Evolutionary conservation across 139 green algal genomes (phyloP), one percentile per base, ranked within the genome.

Genomic region (Ettlia oleoabundans): DNA sequence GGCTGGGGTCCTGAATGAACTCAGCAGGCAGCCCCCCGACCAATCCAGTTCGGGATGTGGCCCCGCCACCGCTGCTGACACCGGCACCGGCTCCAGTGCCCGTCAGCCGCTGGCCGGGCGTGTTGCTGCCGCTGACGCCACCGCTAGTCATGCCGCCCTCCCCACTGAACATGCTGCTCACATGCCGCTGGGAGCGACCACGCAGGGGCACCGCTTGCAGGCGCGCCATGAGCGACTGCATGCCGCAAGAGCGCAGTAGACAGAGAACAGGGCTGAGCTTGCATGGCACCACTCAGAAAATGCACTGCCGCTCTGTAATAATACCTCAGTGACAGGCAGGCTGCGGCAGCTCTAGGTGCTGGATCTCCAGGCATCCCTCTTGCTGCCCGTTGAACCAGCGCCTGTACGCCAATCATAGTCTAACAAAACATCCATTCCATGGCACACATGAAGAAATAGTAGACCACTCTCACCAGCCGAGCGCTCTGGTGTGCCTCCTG

Each of bases 201-300:
- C n/a, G 33, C 53, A 43, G 32, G n/a, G 33, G 73, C 61, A 30
- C 37, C 13, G 4, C 47, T 21, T 61, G 73, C 43, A 80, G 35
- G 35, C 73, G 73, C 15, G 22, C 24, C 32, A n/a, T 38, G 18
- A 80, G 53, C 73, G 73, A 68, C 73, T 80, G 73, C 73, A 35
- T 42, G 67, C 24, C 40, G 32, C 8, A 47, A 65, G 55, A n/a
- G 28, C n/a, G n/a, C n/a, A n/a, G n/a, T n/a, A n/a, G n/a, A n/a
- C n/a, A n/a, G n/a, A n/a, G n/a, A n/a, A n/a, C n/a, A n/a, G n/a
- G n/a, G n/a, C n/a, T n/a, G n/a, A n/a, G n/a, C n/a, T n/a, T n/a
- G n/a, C n/a, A n/a, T n/a, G n/a, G n/a, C n/a, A n/a, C n/a, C n/a
- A n/a, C n/a, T n/a, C n/a, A n/a, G n/a, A n/a, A n/a, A n/a, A n/a